phyloP scores from a whole-genome alignment of 192 early-diverging fungal genomes.

The Backusella circina region DNA sequence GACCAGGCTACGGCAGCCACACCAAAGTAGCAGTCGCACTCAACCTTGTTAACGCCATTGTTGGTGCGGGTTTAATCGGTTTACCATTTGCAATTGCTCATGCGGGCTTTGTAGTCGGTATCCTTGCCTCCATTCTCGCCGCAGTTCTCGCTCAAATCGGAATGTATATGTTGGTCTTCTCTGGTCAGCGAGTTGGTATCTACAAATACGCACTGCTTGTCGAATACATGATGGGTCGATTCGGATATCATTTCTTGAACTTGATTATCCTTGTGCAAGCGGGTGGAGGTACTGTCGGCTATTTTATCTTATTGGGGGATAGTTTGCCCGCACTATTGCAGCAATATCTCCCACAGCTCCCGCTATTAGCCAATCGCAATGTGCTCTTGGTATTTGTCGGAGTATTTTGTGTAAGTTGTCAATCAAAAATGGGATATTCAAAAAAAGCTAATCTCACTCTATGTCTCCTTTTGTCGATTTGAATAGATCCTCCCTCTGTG shows the following conservation, averaged over 20 bases:
- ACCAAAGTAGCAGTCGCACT: slow-evolving; percentile 42
- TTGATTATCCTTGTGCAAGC: slow-evolving; percentile 57
- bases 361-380: slow-evolving; percentile 21
- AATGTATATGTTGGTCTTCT: slow-evolving; percentile 53
- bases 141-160: slow-evolving; percentile 49
- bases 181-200: slow-evolving; percentile 51
- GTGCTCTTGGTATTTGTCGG: slow-evolving; percentile 35
- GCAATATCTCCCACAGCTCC: slow-evolving; percentile 27
- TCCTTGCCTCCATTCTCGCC: slow-evolving; percentile 42
- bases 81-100: slow-evolving; percentile 63
- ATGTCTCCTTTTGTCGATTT: neutral
- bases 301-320: slow-evolving; percentile 54
- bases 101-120: slow-evolving; percentile 59
- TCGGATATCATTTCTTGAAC: slow-evolving; percentile 53
- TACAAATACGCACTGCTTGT: slow-evolving; percentile 56
- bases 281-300: slow-evolving; percentile 56
- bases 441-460: neutral
- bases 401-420: slow-evolving; percentile 18
- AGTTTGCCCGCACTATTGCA: slow-evolving; percentile 39
- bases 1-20: slow-evolving; percentile 39
- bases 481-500: slow-evolving; percentile 56
- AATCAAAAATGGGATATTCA: neutral
- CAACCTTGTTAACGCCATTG: slow-evolving; percentile 68
- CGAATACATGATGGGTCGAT: slow-evolving; percentile 48
- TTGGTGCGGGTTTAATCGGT: slow-evolving; percentile 61